These are phyloP conservation scores for Pseudocercospora vitis DNA, from an alignment of 2,329 filamentous ascomycete species.

Conservation along the genomic window DNA sequence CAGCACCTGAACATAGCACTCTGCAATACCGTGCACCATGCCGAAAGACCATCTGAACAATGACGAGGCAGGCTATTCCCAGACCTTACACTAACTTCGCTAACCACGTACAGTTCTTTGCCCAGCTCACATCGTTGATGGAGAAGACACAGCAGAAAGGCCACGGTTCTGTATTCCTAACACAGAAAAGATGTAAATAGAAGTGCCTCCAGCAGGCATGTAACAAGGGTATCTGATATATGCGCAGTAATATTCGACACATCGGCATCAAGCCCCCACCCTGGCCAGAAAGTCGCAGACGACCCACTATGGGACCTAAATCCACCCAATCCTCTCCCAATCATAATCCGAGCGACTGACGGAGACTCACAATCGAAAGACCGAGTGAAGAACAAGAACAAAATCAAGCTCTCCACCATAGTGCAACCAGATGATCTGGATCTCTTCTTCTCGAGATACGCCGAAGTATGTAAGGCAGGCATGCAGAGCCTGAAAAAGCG, in stretches of 20 bases:
- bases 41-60: slow-evolving; percentile 55
- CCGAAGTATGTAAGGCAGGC: slow-evolving; percentile 83
- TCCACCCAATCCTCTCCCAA: slow-evolving; percentile 61
- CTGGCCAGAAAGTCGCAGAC: slow-evolving; percentile 45
- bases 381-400: slow-evolving; percentile 56
- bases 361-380: slow-evolving; percentile 57
- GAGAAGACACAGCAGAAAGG: slow-evolving; percentile 64
- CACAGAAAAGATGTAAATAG: slow-evolving; percentile 73
- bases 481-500: slow-evolving; percentile 91
- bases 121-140: slow-evolving; percentile 67
- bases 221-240: too few relatives aligned
- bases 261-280: slow-evolving; percentile 40
- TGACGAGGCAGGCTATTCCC: slow-evolving; percentile 54
- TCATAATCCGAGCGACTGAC: slow-evolving; percentile 83
- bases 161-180: slow-evolving; percentile 72
- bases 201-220: too few relatives aligned
- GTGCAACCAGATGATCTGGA: slow-evolving; percentile 76
- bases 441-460: slow-evolving; percentile 78
- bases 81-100: neutral
- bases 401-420: slow-evolving; percentile 77
- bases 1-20: neutral
- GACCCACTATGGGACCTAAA: slow-evolving; percentile 62
- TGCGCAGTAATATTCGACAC: slow-evolving; percentile 45
- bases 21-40: slow-evolving; percentile 39
- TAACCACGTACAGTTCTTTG: slow-evolving; percentile 65